Evolutionary conservation across 2,329 filamentous ascomycete species (phyloP).

Genomic region (Cercospora brassicicola): DNA sequence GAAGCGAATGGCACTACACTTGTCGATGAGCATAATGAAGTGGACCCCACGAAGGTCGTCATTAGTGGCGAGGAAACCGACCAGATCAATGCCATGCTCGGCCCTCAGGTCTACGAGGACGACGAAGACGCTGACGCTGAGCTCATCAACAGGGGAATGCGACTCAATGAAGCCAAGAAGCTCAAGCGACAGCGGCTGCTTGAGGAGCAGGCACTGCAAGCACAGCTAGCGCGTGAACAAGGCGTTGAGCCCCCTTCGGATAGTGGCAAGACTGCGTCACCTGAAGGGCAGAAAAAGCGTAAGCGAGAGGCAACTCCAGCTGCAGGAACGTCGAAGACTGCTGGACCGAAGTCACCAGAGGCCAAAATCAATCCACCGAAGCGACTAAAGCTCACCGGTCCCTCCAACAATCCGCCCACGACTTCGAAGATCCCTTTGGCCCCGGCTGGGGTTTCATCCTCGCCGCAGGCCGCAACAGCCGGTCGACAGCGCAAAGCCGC

Average conservation of each 20-base stretch:
- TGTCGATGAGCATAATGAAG: slow-evolving; percentile 55
- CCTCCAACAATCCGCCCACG: slow-evolving; percentile 10
- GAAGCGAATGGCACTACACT: slow-evolving; percentile 66
- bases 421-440: slow-evolving; percentile 45
- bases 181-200: slow-evolving; percentile 64
- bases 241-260: slow-evolving; percentile 26
- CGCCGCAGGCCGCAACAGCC: slow-evolving; percentile 27
- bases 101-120: slow-evolving; percentile 33
- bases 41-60: slow-evolving; percentile 39
- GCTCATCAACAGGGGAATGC: slow-evolving; percentile 71
- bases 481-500: slow-evolving; percentile 31
- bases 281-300: slow-evolving; percentile 49
- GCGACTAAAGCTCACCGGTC: slow-evolving; percentile 38
- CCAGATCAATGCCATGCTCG: slow-evolving; percentile 38
- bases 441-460: slow-evolving; percentile 43
- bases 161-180: slow-evolving; percentile 75
- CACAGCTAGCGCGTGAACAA: slow-evolving; percentile 38
- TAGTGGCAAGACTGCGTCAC: slow-evolving; percentile 20
- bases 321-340: slow-evolving; percentile 18
- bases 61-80: slow-evolving; percentile 37
- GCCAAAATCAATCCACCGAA: slow-evolving; percentile 33
- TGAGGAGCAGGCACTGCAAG: slow-evolving; percentile 47
- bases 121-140: slow-evolving; percentile 59
- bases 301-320: slow-evolving; percentile 50
- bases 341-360: slow-evolving; percentile 18